Base-by-base conservation (phyloP, 2,329 filamentous ascomycete species). In the Cadophora luteo-olivacea region DNA sequence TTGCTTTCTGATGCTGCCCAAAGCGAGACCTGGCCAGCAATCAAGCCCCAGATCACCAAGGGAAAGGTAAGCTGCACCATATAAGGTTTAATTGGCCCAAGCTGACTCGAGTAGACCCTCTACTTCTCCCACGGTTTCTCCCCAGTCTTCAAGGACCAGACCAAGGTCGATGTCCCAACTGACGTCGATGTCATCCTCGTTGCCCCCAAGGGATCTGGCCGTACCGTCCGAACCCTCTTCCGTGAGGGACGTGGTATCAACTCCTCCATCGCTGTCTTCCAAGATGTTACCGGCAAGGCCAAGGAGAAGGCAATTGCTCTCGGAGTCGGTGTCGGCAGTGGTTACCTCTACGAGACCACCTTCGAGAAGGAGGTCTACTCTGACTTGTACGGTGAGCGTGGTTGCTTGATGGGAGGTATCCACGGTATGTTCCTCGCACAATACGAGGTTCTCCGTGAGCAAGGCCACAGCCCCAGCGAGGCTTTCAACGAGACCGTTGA, bases 41-140 rank as follows among this genome's bases (percentile, higher is more conserved):
- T 99, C 85, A 98, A 97, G 92, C 96, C 96, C 80, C 92, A 97
- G 85, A 87, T 99, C 80, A 94, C 92, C 84, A 95, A 98, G 92
- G 96, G 93, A 87, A 99, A 99, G 92, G 93, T 94, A 84, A 75
- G 87, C 75, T 2, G 48, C 38, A 25, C 48, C 38, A 41, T 58
- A 32, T 51, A 29, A 52, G 29, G 16, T 54, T 25, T 65, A 60
- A 54, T 48, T 22, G 19, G 32, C 48, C n/a, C 60, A 71, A 68
- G 65, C 73, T 76, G 63, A 70, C 41, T 55, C 24, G 16, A 29
- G 62, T 52, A 96, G 95, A 99, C 96, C 71, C 93, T 99, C 77
- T 99, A 99, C 92, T 99, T 99, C 90, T 98, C 96, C 77, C 96
- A 99, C 90, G 96, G 96, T 80, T 99, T 99, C 92, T 98, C 96